phyloP scores from a whole-genome alignment of 2,329 filamentous ascomycete species.

The Talaromyces sp. region DNA sequence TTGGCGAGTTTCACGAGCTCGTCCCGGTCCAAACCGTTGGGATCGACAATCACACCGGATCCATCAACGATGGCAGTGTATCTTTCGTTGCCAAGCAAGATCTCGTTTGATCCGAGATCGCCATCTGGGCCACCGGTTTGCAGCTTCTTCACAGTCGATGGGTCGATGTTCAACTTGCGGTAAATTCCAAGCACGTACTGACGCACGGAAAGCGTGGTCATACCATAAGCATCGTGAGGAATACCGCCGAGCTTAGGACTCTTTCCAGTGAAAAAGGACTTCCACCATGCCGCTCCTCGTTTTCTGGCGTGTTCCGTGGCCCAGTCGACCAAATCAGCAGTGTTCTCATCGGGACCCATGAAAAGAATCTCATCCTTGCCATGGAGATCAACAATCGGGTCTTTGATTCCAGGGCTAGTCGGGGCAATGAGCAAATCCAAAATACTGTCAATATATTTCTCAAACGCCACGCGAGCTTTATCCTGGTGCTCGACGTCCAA shows the following conservation, averaged over 20 bases:
- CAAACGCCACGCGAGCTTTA: constrained; percentile 84
- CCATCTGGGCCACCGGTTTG: constrained; percentile 97
- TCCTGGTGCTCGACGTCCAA: constrained; percentile 93
- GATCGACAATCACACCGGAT: constrained; percentile 88
- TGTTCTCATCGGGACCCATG: constrained; percentile 99
- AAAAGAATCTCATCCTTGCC: constrained; percentile 96
- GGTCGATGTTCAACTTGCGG: constrained; percentile 87
- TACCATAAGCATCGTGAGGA: constrained; percentile 91
- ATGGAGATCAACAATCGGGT: constrained; percentile 92
- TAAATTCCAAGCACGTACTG: constrained; percentile 97
- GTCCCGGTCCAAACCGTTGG: constrained; percentile 75
- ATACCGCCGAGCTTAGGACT: constrained; percentile 94
- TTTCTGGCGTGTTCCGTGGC: constrained; percentile 89
- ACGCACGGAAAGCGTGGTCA: constrained; percentile 94
- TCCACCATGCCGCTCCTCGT: constrained; percentile 95
- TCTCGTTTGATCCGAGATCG: constrained; percentile 96
- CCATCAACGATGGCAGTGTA: constrained; percentile 96
- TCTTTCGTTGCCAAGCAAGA: constrained; percentile 90
- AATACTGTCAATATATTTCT: constrained; percentile 99
- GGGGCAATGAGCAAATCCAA: constrained; percentile 88
- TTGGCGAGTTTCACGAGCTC: constrained; percentile 83
- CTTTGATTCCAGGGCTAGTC: constrained; percentile 93
- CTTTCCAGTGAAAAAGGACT: constrained; percentile 99
- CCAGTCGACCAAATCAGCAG: constrained; percentile 94
- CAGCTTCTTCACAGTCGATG: constrained; percentile 80